These are phyloP conservation scores for Golovinomyces cichoracearum DNA, from an alignment of 2,329 filamentous ascomycete species.

Conservation along the genomic window DNA sequence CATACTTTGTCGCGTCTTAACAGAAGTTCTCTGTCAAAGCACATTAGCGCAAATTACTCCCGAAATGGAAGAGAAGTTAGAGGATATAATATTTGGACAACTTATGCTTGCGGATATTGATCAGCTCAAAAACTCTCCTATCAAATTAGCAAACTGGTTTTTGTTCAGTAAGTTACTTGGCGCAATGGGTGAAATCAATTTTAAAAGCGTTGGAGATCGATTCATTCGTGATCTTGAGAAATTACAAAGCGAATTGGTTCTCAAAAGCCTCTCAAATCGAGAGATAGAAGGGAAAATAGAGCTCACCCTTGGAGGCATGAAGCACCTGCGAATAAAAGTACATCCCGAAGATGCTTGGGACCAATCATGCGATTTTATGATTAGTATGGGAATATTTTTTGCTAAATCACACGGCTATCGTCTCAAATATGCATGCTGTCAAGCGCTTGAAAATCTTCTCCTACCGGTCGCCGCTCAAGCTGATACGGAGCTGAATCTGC, in stretches of 20 bases:
- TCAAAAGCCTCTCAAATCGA: conserved; percentile 39
- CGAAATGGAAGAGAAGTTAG: conserved; percentile 82
- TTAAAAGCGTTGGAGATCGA: conserved; percentile 53
- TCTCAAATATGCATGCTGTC: conserved; percentile 84
- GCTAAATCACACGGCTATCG: conserved; percentile 61
- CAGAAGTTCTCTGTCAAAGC: conserved; percentile 84
- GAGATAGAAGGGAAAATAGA: conserved; percentile 63
- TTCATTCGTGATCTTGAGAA: conserved; percentile 61
- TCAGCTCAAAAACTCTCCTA: conserved; percentile 45
- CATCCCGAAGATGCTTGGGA: conserved; percentile 54
- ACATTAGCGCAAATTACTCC: conserved; percentile 55
- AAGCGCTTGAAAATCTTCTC: conserved; percentile 64
- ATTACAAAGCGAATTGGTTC: conserved; percentile 47
- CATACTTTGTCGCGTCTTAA: conserved; percentile 73
- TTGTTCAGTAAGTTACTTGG: conserved; percentile 79
- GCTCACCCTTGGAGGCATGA: conserved; percentile 73
- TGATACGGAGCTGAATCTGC: conserved; percentile 47
- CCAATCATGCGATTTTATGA: conserved; percentile 70
- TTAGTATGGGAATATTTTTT: conserved; percentile 57
- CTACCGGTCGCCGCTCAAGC: conserved; percentile 67
- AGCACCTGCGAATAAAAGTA: conserved; percentile 54
- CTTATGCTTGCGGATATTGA: conserved; percentile 71
- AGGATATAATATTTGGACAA: conserved; percentile 91
- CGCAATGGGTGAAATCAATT: conserved; percentile 88
- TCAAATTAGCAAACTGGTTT: conserved; percentile 86